Evolutionary conservation across 1,284 basidiomycete species (phyloP), one percentile per base, ranked within the genome.

Genomic region (Rugosomyces carneus): DNA sequence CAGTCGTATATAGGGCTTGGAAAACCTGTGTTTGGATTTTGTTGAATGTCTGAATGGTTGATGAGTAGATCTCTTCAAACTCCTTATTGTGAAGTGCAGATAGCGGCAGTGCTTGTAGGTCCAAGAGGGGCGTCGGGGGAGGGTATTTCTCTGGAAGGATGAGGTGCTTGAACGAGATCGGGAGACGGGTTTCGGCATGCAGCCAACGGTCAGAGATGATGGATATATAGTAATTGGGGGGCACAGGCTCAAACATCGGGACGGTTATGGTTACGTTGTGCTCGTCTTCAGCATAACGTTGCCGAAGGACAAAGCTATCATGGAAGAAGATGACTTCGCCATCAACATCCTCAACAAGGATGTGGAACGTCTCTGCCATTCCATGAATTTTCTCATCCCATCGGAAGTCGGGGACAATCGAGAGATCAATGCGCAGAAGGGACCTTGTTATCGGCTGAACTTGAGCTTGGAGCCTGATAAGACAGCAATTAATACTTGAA

Each of bases 21-120:
- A 98, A 99, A 29, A 96, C 93, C 68, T 99, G 96, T 0, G 93
- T 99, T 64, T 99, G 96, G 54, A 98, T 96, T 70, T 97, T 98
- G 79, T 99, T 99, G 76, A 98, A 97, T 0, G 78, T 80, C 50
- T 81, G 72, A 53, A 95, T 85, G 0, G 77, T 78, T 13, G 76
- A 78, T 0, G 82, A 78, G 65, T 96, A 99, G 36, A 97, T 79
- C 3, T 73, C 72, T 62, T 98, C 90, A 54, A 87, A 96, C 50
- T 92, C 89, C 60, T 84, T 81, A 73, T 94, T 95, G 66, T 95
- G 91, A 2, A 99, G 73, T 1, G 93, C 93, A 0, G 89, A 82
- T 6, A 96, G 73, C 0, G 95, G 94, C 0, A 97, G 79, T 1
- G 89, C 72, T 63, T 99, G 95, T 7, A 99, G 79, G 53, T 98